Percentiles rank a stretch among this genome's conserved stretches.
Conservation (phyloP, 768 basidiomycete species). For the Mycena vitilis region DNA sequence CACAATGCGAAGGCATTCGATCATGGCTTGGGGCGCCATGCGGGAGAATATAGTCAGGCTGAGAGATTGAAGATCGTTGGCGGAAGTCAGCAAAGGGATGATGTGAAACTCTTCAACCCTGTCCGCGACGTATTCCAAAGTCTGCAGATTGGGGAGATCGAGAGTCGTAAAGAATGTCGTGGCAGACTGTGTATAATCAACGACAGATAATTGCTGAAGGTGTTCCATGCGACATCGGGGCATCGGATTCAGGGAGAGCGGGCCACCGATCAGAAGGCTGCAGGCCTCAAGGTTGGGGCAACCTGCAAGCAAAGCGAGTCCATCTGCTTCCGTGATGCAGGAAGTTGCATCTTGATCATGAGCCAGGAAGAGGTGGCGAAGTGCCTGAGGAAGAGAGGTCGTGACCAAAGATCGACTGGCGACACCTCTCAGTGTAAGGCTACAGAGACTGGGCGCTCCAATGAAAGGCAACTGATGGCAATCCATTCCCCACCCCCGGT, state of each 20-base stretch:
- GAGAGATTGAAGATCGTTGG: background rate
- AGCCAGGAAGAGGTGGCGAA: background rate
- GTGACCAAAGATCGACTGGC: no score
- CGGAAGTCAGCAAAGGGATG: background rate
- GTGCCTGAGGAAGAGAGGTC: background rate
- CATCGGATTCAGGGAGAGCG: background rate
- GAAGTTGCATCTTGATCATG: background rate
- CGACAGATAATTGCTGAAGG: background rate
- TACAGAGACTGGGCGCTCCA: background rate
- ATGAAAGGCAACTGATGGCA: background rate
- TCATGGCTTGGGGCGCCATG: background rate
- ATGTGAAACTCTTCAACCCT: background rate
- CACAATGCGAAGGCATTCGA: background rate
- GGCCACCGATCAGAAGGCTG: background rate
- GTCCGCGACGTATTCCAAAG: background rate
- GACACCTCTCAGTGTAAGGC: background rate
- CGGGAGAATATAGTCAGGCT: background rate
- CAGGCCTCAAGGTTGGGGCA: background rate
- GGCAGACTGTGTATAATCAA: slow-evolving; percentile 44
- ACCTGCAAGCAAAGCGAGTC: background rate
- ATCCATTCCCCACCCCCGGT: background rate
- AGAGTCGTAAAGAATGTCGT: background rate
- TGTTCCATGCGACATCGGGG: slow-evolving; percentile 5
- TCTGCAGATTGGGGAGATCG: background rate
- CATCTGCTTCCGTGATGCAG: background rate